Evolutionary conservation across 306 rosid genomes (phyloP).

Genomic region (Castanea mollissima): DNA sequence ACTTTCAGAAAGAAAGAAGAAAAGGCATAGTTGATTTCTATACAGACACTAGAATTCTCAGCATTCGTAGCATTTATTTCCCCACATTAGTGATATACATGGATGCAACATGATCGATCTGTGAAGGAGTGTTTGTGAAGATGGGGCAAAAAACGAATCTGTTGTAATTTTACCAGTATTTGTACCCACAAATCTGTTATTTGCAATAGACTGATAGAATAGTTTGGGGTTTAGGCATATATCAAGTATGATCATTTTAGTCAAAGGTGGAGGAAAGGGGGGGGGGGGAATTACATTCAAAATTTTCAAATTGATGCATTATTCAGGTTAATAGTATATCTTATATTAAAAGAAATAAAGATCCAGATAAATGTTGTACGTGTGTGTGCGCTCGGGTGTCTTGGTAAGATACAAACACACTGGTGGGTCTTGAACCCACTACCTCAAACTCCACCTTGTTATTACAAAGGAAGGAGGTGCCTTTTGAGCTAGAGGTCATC

Average conservation of each 20-base stretch:
- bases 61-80: slow-evolving; percentile 1
- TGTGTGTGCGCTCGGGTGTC: too few species aligned
- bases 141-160: background rate
- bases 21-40: background rate
- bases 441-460: too few species aligned
- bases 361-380: background rate
- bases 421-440: too few species aligned
- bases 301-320: background rate
- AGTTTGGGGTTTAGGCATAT: too few species aligned
- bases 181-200: background rate
- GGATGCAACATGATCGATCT: background rate
- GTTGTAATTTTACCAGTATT: background rate
- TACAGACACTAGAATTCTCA: slow-evolving; percentile 7
- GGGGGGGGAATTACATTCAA: too few species aligned
- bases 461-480: too few species aligned
- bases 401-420: too few species aligned
- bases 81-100: background rate
- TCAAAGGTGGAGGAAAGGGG: background rate
- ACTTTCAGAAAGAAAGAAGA: slow-evolving; percentile 11
- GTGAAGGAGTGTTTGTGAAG: background rate
- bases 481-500: too few species aligned
- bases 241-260: background rate
- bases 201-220: background rate
- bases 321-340: background rate
- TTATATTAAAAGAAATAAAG: background rate